Base-by-base conservation (phyloP, 345 rosid species). In the Brassica nigra region DNA sequence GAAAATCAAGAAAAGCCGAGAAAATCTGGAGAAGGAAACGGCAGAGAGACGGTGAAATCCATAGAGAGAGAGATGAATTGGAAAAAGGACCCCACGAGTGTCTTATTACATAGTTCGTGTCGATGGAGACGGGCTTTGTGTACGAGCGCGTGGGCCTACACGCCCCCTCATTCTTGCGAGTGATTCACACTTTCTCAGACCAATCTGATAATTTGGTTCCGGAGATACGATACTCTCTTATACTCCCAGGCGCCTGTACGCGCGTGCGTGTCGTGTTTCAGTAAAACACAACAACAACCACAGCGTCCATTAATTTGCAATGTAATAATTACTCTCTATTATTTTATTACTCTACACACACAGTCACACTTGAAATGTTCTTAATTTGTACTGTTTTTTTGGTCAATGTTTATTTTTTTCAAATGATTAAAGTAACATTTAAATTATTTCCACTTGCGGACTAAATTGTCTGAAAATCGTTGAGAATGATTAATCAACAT, bases 21-120 rank as follows among this genome's bases (percentile, higher is more conserved):
- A 73, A 62, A 74, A 62, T 49, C 83, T 52, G 83, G 67, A 80
- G 72, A 80, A 69, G 37, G 58, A 62, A 54, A 52, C 30, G 52
- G 18, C 79, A 75, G 79, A 78, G 76, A 75, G 71, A 75, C 55
- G 76, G 76, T 75, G 76, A 80, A 80, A 80, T 80, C 76, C 55
- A 79, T 5, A 79, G 82, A 80, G 47, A 31, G n/a, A 61, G 70
- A 80, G 42, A 65, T 64, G 30, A 58, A 76, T 54, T 37, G 70
- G 7, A 37, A 54, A 70, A 75, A 80, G 76, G 80, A 76, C 83
- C 83, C 83, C 83, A 80, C 80, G 76, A 76, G 80, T 70, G 8
- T 47, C 54, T 42, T 42, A 59, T 80, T 76, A 65, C 80, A 80
- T 71, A 55, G 83, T 81, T 76, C 83, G 77, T 76, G 83, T 58